Base-by-base conservation (phyloP, 1,284 basidiomycete genomes). In the Ganoderma leucocontextum region DNA sequence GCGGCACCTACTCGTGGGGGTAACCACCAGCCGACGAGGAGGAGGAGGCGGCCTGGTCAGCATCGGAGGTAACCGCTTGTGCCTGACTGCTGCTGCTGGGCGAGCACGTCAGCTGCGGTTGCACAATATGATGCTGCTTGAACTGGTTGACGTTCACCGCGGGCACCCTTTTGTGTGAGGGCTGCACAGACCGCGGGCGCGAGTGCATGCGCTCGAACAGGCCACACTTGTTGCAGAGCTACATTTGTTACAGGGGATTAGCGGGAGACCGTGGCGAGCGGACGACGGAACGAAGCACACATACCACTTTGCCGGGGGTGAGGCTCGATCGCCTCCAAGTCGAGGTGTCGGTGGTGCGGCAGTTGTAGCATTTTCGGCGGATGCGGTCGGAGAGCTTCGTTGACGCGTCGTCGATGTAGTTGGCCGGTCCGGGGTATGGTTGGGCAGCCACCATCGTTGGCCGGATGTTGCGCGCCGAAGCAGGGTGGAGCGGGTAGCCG, bases 221-320 rank as follows among this genome's bases (percentile, higher is more conserved):
- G 29, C 92, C 92, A 75, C 92, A 94, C 76, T 94, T 94, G 85
- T 94, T 94, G 82, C 92, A 94, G n/a, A 94, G 85, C 91, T 94
- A 70, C 4, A 29, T 63, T 19, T 6, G 22, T 38, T 22, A 5
- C 19, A 33, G 29, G 49, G 33, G 44, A 22, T 52, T 22, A 22
- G 44, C 25, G 60, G 29, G 15, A 12, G 5, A 38, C 12, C 35
- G 39, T 36, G 58, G 19, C 38, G 33, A 38, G 39, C 38, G 22
- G 59, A 53, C 52, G 62, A 42, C 4, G 53, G 58, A 6, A 36
- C 13, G 39, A 17, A 52, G 29, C 13, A 17, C 10, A 86, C 92
- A 70, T 75, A 93, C 91, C 74, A 94, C 93, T 86, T 94, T 94
- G 42, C 92, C 92, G 2, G 91, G 91, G 71, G 86, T 89, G 64